Evolutionary conservation across 2,329 filamentous ascomycete species (phyloP).

Genomic region (Fusarium sp.): DNA sequence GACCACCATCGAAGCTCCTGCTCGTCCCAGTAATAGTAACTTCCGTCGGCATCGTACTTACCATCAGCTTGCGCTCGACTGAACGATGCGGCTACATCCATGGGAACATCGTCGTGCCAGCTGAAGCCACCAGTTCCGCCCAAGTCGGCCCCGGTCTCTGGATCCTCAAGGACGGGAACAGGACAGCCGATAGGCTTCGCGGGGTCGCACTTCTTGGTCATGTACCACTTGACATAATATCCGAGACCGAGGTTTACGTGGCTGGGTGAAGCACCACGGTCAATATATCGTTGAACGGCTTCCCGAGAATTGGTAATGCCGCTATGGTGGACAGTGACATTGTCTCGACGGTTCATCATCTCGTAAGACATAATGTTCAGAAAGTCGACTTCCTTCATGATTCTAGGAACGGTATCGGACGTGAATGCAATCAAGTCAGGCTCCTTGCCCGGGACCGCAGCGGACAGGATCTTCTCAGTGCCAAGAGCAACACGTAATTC

Average conservation of each 20-base stretch:
- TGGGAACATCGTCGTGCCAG: constrained; percentile 66
- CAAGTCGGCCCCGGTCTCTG: constrained; percentile 65
- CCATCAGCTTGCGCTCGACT: constrained; percentile 63
- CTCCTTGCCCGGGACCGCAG: constrained; percentile 73
- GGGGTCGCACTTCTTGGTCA: constrained; percentile 58
- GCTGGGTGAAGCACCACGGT: constrained; percentile 59
- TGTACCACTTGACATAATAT: constrained; percentile 75
- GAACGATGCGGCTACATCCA: constrained; percentile 68
- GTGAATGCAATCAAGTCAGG: constrained; percentile 77
- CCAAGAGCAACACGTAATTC: constrained; percentile 69
- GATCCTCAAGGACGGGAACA: constrained; percentile 68
- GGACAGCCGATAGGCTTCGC: constrained; percentile 63
- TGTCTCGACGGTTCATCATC: constrained; percentile 76
- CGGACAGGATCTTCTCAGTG: constrained; percentile 68
- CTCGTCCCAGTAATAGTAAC: constrained; percentile 75
- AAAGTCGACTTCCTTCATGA: constrained; percentile 70
- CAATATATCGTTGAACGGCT: constrained; percentile 69
- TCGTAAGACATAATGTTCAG: constrained; percentile 79
- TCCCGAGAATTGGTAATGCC: constrained; percentile 66
- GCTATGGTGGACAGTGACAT: constrained; percentile 71
- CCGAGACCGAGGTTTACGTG: constrained; percentile 73
- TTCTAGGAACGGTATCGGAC: constrained; percentile 64
- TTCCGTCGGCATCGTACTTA: constrained; percentile 67
- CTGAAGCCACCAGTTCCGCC: constrained; percentile 70
- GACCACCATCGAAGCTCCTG: constrained; percentile 75